These are phyloP conservation scores for Fomitopsis serialis DNA, from an alignment of 768 basidiomycete species.

Conservation along the genomic window DNA sequence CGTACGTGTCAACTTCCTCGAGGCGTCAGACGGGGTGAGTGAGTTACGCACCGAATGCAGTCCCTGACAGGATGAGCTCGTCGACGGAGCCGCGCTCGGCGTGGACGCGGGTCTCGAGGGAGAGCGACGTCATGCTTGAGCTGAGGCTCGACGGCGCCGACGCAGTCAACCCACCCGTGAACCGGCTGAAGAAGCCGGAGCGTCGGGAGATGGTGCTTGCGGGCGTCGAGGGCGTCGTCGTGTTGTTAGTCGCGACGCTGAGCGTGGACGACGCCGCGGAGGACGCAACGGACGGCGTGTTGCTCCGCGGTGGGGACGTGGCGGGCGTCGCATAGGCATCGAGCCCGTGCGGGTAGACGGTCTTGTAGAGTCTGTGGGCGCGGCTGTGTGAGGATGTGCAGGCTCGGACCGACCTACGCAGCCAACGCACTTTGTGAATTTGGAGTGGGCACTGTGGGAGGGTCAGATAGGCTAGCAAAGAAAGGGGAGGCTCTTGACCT, in stretches of 20 bases:
- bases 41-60: slow-evolving; percentile 66
- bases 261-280: slow-evolving; percentile 12
- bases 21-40: no score
- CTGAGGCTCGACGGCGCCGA: slow-evolving; percentile 14
- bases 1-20: no score
- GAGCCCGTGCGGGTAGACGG: slow-evolving; percentile 24
- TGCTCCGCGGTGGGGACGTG: slow-evolving; percentile 16
- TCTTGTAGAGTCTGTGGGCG: slow-evolving; percentile 21
- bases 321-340: slow-evolving; percentile 22
- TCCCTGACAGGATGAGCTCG: slow-evolving; percentile 68
- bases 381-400: not conserved
- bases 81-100: slow-evolving; percentile 53
- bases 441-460: slow-evolving; percentile 55
- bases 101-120: not conserved
- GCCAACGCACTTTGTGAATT: slow-evolving; percentile 61
- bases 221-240: slow-evolving; percentile 2
- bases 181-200: slow-evolving; percentile 24
- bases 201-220: slow-evolving; percentile 8
- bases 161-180: slow-evolving; percentile 15
- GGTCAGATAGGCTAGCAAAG: not conserved
- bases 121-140: slow-evolving; percentile 14
- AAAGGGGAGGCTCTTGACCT: slow-evolving; percentile 32
- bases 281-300: slow-evolving; percentile 19
- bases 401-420: slow-evolving; percentile 1
- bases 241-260: slow-evolving; percentile 4